Base-by-base conservation (phyloP, 345 rosid species). In the Turnera subulata region DNA sequence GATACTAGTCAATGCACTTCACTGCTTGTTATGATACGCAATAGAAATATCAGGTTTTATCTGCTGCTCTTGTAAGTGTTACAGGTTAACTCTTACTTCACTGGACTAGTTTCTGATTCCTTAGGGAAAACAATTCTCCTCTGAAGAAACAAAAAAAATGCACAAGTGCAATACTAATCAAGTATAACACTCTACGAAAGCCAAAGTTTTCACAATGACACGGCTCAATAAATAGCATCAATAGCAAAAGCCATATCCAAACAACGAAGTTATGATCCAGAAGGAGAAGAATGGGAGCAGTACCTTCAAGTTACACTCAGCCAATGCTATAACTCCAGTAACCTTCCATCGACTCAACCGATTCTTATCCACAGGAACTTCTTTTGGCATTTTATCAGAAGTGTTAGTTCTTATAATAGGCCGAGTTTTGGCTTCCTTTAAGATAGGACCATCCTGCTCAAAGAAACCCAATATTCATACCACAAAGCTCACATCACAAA, bases 221-320 rank as follows among this genome's bases (percentile, higher is more conserved):
- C 35, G 47, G 15, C 18, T 14, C 17, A 5, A 11, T 46, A 46
- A 20, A 39, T 15, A 20, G 22, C 10, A 33, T 29, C 10, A 17
- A 5, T 18, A n/a, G 12, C 32, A 54, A 11, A 5, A 8, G 15
- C 17, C 21, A 20, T 17, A 47, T 10, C n/a, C n/a, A 63, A 20
- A 38, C 16, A 53, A 19, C 16, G 22, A 16, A 4, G 18, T 47
- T 15, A 19, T 32, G 2, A 25, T 13, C 37, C 19, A 63, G 20
- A 17, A 43, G 8, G 38, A 55, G 5, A 44, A 11, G 49, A 24
- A 61, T 19, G 5, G 38, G 50, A 16, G 60, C 58, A 45, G 52
- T 70, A 92, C 98, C 91, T 81, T 79, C 75, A 92, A 75, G 67
- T 74, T 79, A 63, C 83, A 63, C 60, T 80, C 89, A 17, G 89